Conservation (phyloP, 768 basidiomycete genomes). For the Leccinum pellstonianum region DNA sequence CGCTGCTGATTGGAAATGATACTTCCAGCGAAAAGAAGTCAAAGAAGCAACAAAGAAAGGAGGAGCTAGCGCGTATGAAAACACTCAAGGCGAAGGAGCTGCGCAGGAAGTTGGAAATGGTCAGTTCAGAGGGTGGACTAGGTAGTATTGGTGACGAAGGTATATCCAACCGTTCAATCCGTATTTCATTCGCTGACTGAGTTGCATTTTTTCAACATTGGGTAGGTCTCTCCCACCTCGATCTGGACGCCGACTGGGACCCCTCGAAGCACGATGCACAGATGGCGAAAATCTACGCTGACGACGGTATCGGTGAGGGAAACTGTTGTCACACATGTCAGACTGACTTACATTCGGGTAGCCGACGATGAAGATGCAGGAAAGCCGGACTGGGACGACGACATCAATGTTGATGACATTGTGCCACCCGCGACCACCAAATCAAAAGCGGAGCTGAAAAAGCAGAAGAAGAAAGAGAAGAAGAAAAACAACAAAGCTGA, state of each 20-base stretch:
- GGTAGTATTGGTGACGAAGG: conserved; percentile 29
- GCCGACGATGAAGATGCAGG: conserved; percentile 41
- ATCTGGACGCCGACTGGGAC: conserved; percentile 94
- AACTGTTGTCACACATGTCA: background rate
- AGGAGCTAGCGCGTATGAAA: conserved; percentile 80
- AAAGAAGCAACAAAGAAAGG: conserved; percentile 40
- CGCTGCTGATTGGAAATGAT: conserved; percentile 41
- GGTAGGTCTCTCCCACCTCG: conserved; percentile 64
- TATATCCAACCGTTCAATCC: background rate
- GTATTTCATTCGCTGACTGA: background rate
- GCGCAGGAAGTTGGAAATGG: conserved; percentile 67
- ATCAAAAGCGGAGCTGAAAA: conserved; percentile 24
- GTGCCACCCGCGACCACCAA: conserved; percentile 35
- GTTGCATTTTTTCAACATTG: background rate
- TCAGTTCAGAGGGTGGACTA: conserved; percentile 70
- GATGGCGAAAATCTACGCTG: conserved; percentile 73
- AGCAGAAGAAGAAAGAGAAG: conserved; percentile 54
- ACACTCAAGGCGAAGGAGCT: conserved; percentile 84
- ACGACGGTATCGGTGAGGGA: conserved; percentile 36
- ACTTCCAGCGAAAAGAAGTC: conserved; percentile 52
- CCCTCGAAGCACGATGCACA: conserved; percentile 79
- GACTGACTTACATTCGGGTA: conserved; percentile 2
- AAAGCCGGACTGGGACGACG: conserved; percentile 92
- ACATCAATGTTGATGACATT: conserved; percentile 79
- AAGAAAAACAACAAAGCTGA: conserved; percentile 34